These are phyloP conservation scores for Aspergillus vadensis DNA, from an alignment of 2,329 filamentous ascomycete genomes.

Conservation along the genomic window DNA sequence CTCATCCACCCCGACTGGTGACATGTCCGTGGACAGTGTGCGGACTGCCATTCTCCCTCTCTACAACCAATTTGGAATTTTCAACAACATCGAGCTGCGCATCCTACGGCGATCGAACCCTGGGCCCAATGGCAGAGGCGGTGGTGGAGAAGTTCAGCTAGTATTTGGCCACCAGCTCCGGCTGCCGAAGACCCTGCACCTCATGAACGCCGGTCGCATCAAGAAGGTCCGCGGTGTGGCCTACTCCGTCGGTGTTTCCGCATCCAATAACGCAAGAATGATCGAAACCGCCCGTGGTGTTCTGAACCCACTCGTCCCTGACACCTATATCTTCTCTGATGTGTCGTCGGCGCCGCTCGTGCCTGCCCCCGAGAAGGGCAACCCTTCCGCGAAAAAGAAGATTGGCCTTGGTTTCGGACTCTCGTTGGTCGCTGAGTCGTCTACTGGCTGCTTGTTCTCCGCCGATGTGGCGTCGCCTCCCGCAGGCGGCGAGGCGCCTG, in stretches of 20 bases:
- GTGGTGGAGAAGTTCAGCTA: conserved; percentile 89
- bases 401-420: conserved; percentile 90
- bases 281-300: conserved; percentile 87
- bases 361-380: conserved; percentile 70
- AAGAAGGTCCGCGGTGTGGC: conserved; percentile 90
- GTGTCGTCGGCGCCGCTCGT: conserved; percentile 62
- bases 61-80: conserved; percentile 88
- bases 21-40: conserved; percentile 90
- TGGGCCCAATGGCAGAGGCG: conserved; percentile 72
- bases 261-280: conserved; percentile 91
- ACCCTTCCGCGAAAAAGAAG: conserved; percentile 56
- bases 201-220: conserved; percentile 79
- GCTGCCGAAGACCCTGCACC: conserved; percentile 88
- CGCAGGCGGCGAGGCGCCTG: conserved; percentile 77
- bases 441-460: conserved; percentile 80
- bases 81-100: conserved; percentile 79
- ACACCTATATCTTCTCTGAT: conserved; percentile 84
- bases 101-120: conserved; percentile 79
- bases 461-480: conserved; percentile 77
- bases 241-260: conserved; percentile 88
- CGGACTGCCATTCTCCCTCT: conserved; percentile 89
- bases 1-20: conserved; percentile 76
- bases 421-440: conserved; percentile 89
- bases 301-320: conserved; percentile 79
- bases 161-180: conserved; percentile 91